Evolutionary conservation across 2,329 filamentous ascomycete genomes (phyloP), one percentile per base, ranked within the genome.

Genomic region (Sporothrix curviconia): DNA sequence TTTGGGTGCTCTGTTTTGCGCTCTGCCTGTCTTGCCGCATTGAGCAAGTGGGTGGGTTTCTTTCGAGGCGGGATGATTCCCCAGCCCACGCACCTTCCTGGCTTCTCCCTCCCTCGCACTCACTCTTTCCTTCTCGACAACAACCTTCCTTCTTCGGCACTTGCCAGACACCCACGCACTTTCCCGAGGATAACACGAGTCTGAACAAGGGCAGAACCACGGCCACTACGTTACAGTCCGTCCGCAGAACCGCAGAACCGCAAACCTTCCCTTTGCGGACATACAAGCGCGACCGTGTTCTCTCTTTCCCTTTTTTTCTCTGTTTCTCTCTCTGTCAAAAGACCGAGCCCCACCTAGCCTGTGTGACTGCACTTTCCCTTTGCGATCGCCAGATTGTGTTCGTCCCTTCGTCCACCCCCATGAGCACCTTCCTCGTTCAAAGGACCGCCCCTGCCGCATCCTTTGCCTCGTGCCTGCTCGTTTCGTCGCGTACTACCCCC

Each of bases 101-200:
- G 6, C 42, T 54, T 34, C n/a, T 34, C 19, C 15, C 32, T 47
- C 24, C n/a, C 24, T 39, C 7, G 30, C 25, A 19, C 12, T n/a
- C 44, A 47, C 30, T 24, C 22, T 17, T 46, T n/a, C 43, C 15
- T n/a, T 39, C 43, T 28, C n/a, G n/a, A 37, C 22, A 51, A 57
- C 56, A 58, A 58, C 56, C 56, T 58, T 58, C 56, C 56, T 53
- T 49, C 49, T 58, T 58, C 56, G 56, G 56, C 43, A 54, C 50
- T 49, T 54, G 40, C n/a, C n/a, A n/a, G n/a, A n/a, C n/a, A n/a
- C n/a, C n/a, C n/a, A n/a, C n/a, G n/a, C n/a, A n/a, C n/a, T n/a
- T n/a, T n/a, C n/a, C n/a, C n/a, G n/a, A n/a, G n/a, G n/a, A n/a
- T n/a, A n/a, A n/a, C n/a, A n/a, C n/a, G n/a, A n/a, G n/a, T n/a